A percentile compares a stretch with the other conserved stretches of the same genome.
These are phyloP conservation scores for Canariomyces notabilis DNA, from an alignment of 2,329 filamentous ascomycete genomes.

Conservation along the genomic window DNA sequence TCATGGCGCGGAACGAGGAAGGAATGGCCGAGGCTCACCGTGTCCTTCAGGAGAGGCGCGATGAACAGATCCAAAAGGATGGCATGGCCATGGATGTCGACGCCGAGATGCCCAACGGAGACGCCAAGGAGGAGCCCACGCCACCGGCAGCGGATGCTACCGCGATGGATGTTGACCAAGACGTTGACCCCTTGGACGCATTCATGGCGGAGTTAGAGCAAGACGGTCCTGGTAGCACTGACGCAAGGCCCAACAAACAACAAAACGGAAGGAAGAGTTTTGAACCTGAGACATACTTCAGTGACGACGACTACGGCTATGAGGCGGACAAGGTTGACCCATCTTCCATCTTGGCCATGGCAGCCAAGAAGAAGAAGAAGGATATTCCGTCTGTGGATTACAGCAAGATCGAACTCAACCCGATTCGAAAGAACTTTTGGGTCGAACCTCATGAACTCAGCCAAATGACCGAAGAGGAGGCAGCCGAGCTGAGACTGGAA, in stretches of 20 bases:
- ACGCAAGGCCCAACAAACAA: conserved; percentile 29
- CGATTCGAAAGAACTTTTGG: conserved; percentile 93
- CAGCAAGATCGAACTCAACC: conserved; percentile 74
- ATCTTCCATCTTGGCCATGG: conserved; percentile 47
- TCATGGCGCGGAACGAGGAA: conserved; percentile 78
- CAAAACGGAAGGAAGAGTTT: conserved; percentile 48
- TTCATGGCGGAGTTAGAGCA: conserved; percentile 75
- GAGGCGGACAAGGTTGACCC: conserved; percentile 43
- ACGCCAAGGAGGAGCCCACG: conserved; percentile 22
- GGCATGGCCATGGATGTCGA: conserved; percentile 44
- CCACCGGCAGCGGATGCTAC: conserved; percentile 30
- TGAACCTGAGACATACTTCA: conserved; percentile 81
- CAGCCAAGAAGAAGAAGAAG: conserved; percentile 79
- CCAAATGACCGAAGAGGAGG: conserved; percentile 78
- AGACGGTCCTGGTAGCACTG: conserved; percentile 40
- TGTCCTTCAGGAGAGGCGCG: conserved; percentile 78
- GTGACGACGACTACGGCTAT: conserved; percentile 68
- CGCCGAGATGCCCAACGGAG: conserved; percentile 27
- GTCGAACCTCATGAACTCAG: conserved; percentile 80
- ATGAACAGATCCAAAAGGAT: conserved; percentile 56
- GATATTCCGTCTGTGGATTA: conserved; percentile 89
- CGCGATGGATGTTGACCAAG: conserved; percentile 60
- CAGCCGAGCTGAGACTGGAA: conserved; percentile 75
- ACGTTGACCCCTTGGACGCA: conserved; percentile 87
- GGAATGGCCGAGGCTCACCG: conserved; percentile 81